phyloP scores from a whole-genome alignment of 257 asterid species.

The Thymus mandschuricus region DNA sequence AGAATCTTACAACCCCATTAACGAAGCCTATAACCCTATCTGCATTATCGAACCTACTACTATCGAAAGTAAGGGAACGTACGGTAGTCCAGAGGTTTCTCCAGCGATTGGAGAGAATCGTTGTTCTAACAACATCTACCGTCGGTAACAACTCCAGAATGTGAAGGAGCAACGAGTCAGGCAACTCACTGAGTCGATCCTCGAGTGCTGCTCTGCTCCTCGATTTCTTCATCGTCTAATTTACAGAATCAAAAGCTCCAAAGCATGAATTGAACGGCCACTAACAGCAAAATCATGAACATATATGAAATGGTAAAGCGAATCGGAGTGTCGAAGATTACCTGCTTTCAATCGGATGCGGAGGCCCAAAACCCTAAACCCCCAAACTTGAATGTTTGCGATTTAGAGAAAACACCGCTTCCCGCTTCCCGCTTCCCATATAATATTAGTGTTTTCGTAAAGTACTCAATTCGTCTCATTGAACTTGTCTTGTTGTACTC shows the following conservation, averaged over 20 bases:
- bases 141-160: not conserved
- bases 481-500: no score
- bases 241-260: not conserved
- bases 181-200: conserved; percentile 3
- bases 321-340: not conserved
- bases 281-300: not conserved
- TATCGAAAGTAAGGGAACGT: not conserved
- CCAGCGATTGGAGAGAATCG: not conserved
- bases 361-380: not conserved
- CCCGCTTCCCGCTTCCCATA: no score
- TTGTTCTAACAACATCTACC: not conserved
- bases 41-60: not conserved
- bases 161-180: not conserved
- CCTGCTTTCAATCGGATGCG: not conserved
- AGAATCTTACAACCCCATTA: not conserved
- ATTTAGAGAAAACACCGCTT: no score
- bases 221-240: not conserved
- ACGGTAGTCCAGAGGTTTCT: not conserved
- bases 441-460: no score
- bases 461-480: no score
- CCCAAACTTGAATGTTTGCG: no score
- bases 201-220: not conserved
- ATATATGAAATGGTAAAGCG: not conserved
- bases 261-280: not conserved
- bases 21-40: no score